Base-by-base conservation (phyloP, 768 basidiomycete species). In the Suillus paluster region DNA sequence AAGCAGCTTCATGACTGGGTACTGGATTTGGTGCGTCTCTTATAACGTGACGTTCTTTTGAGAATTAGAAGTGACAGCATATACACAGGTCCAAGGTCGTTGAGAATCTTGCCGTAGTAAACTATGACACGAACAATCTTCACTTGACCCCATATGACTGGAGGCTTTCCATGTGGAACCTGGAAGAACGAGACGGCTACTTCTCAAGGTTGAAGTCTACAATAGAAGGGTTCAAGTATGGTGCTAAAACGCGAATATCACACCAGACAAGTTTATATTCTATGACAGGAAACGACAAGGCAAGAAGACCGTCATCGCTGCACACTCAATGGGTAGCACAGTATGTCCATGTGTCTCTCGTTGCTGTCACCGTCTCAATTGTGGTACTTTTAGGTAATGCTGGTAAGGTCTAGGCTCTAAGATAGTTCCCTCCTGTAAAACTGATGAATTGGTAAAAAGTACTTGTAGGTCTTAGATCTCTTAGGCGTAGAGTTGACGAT, bases 61-160 rank as follows among this genome's bases (percentile, higher is more conserved):
- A 30, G 14, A 12, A 25, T 36, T 25, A 30, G 4, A 30, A 41
- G 17, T 39, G 41, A n/a, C 41, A 62, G 10, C 10, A 33, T 58
- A 50, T 19, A 3, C 19, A 46, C 49, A 91, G 91, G 91, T 88
- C 90, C 1, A 95, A 96, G 74, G 92, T 97, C 57, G 87, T 99
- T 11, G 92, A 98, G 75, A 99, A 99, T 67, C 82, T 98, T 2
- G 95, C 97, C 0, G 94, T 90, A 1, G 84, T 98, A 21, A 91
- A 90, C 69, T 99, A 98, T 69, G 96, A 98, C 68, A 91, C 92
- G 0, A 94, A 95, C 67, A 95, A 95, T 66, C 77, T 96, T 38
- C 82, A 88, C 70, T 81, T 94, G 5, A 91, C 92, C 1, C 86
- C 92, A 15, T 97, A 97, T 69, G 95, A 97, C 68, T 98, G 95